Evolutionary conservation across 202 grass and related monocot species (phyloP), one percentile per base, ranked within the genome.

Genomic region (Digitaria exilis): DNA sequence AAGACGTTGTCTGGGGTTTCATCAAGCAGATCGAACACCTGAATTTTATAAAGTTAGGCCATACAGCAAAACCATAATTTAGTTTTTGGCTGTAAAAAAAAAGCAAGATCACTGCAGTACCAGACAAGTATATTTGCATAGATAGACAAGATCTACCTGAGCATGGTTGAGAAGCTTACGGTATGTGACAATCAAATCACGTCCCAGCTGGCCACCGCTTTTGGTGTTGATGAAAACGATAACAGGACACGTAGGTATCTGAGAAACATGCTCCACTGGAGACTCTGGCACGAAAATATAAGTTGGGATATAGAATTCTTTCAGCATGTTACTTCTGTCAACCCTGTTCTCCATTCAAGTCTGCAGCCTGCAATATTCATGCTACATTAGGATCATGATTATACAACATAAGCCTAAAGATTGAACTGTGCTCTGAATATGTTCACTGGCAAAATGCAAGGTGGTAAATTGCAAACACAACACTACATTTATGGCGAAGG

Each of bases 141-240:
- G 57, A 76, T 9, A 81, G 69, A 66, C 50, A 84, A 46, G 28
- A 56, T 82, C 72, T 89, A 99, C 96, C 93, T 96, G 93, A 80
- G 87, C 81, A 70, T 73, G 85, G 80, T 99, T 99, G 81, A 96
- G 87, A 85, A 94, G 81, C 41, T 96, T 77, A 55, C 87, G 87
- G 63, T 88, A 94, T 52, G 93, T 91, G n/a, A 80, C 84, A 84
- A 99, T 87, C 44, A 99, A 84, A 73, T 83, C 61, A 72, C 71
- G 71, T 64, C 96, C 96, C 61, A 96, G 89, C 73, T 96, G 93
- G 7, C 96, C 96, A 48, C 93, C 93, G 31, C 96, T 96, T 87
- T 63, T 92, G 54, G 93, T 87, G 80, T 96, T 99, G 77, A 99
- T 89, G 80, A 99, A 99, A 88, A 96, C 86, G 61, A 99, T 85